Conservation (phyloP, 192 early-diverging fungal species). For the Podochytrium sp. region DNA sequence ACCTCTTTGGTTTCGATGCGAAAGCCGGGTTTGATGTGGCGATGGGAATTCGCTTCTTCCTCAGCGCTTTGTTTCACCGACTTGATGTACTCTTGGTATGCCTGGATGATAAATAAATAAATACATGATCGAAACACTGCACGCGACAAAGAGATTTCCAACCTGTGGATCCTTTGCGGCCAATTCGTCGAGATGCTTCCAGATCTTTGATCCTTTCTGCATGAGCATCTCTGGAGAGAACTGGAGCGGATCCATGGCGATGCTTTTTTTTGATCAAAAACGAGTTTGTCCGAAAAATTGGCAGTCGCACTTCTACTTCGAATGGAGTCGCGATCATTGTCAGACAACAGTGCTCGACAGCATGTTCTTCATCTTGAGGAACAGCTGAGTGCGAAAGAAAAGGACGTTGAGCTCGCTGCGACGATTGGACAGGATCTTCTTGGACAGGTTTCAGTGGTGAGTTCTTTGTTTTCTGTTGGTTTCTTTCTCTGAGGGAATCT, state of each 20-base stretch:
- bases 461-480: not conserved
- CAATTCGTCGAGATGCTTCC: slow-evolving; percentile 19
- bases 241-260: not conserved
- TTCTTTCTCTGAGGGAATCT: no score
- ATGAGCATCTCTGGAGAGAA: slow-evolving; percentile 5
- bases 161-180: slow-evolving; percentile 15
- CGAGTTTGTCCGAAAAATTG: no score
- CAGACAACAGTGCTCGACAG: no score
- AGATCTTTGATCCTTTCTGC: slow-evolving; percentile 7
- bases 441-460: slow-evolving; percentile 31
- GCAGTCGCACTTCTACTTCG: no score
- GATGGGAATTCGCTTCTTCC: not conserved
- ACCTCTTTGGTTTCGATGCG: not conserved
- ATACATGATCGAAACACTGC: no score
- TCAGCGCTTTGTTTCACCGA: not conserved
- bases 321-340: no score
- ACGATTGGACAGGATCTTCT: slow-evolving; percentile 41
- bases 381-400: slow-evolving; percentile 11
- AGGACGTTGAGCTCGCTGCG: slow-evolving; percentile 32
- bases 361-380: slow-evolving; percentile 14
- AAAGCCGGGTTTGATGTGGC: slow-evolving; percentile 20
- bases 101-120: no score
- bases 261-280: no score
- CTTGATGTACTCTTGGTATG: slow-evolving; percentile 15
- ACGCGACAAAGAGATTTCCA: not conserved